Base-by-base conservation (phyloP, 225 moss, liverwort and hornwort genomes). In the Rhytidiadelphus loreus region DNA sequence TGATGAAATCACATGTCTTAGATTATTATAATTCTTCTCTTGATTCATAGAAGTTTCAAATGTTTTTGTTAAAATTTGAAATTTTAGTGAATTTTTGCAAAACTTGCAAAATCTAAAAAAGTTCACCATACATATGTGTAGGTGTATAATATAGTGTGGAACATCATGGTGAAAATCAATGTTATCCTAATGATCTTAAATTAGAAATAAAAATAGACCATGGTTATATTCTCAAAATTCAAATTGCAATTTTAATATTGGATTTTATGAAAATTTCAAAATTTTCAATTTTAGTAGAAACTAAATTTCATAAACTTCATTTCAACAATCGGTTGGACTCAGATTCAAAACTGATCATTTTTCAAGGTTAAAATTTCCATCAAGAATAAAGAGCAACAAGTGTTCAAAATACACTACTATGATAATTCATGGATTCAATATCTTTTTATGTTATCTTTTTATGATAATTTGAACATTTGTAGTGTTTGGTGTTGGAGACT, bases 311-410 rank as follows among this genome's bases (percentile, higher is more conserved):
- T 37, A 23, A 23, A 37, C 2, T 35, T 35, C 12, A 5, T 53
- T 14, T 77, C 13, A 23, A 53, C 4, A 77, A 3, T 53, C 0
- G 0, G 0, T 10, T 37, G 16, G n/a, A 1, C 7, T 56, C 10
- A n/a, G 16, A 56, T n/a, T n/a, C 5, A 6, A 78, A 25, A 17
- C 4, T 26, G 11, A 17, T 79, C 0, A 26, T 79, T 39, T 56
- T n/a, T 39, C 2, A 26, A 11, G 4, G 24, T 3, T 26, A 11
- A n/a, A 56, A n/a, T n/a, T 16, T 0, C 0, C 6, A 78, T 11
- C 6, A n/a, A 26, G n/a, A 57, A 7, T 11, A 28, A 39, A 26
- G 10, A 16, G 5, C 4, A 56, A 24, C 4, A 77, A 39, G 7
- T 11, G 7, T 11, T 57, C 15, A 57, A 78, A 56, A 39, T 17